A percentile compares a stretch with the other conserved stretches of the same genome.
Conservation (phyloP, 1,284 basidiomycete genomes). For the Trametes hirsuta region DNA sequence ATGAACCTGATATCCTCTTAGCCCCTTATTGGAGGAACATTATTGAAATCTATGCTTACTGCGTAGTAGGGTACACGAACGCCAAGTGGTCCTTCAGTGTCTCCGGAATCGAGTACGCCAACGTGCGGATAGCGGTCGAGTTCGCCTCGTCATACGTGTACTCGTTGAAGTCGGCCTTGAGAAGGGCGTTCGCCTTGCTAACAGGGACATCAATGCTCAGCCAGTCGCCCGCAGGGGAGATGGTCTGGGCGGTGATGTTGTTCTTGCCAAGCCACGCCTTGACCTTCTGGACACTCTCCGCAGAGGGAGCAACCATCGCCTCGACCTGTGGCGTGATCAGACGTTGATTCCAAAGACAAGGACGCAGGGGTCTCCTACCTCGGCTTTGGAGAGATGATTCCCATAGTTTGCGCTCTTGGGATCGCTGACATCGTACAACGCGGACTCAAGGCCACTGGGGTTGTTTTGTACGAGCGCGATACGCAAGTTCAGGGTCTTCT, state of each 20-base stretch:
- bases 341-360: neutral
- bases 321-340: conserved; percentile 35
- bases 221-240: conserved; percentile 32
- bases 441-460: conserved; percentile 25
- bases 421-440: conserved; percentile 31
- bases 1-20: conserved; percentile 17
- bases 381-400: conserved; percentile 22
- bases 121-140: conserved; percentile 36
- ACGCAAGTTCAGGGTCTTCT: conserved; percentile 28
- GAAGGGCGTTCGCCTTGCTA: conserved; percentile 40
- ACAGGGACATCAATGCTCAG: conserved; percentile 28
- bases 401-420: conserved; percentile 27
- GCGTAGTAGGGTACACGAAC: conserved; percentile 38
- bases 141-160: conserved; percentile 38
- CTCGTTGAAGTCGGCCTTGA: conserved; percentile 38
- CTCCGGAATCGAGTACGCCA: conserved; percentile 41
- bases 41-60: conserved; percentile 7
- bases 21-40: conserved; percentile 8
- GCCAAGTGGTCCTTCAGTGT: conserved; percentile 38
- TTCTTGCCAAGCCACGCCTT: conserved; percentile 41
- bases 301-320: conserved; percentile 39
- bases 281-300: conserved; percentile 39
- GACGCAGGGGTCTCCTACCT: conserved; percentile 4
- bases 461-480: conserved; percentile 33
- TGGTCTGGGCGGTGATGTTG: conserved; percentile 35